These are phyloP conservation scores for Thraustochytrium striatum DNA, from an alignment of 352 stramenopile genomes.

Conservation along the genomic window DNA sequence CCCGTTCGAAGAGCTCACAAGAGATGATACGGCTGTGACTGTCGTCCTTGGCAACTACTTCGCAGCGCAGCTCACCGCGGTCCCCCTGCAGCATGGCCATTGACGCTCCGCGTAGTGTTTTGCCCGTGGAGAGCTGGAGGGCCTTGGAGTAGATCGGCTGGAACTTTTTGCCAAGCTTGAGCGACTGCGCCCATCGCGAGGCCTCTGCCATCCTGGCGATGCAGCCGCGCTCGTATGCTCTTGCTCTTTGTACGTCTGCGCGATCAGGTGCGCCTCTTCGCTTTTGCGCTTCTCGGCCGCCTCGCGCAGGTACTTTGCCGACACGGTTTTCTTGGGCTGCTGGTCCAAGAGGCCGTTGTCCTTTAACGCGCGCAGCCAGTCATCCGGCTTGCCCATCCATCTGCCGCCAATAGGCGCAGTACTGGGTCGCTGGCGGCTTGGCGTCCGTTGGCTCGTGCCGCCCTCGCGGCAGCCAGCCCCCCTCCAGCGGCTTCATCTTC, in stretches of 20 bases:
- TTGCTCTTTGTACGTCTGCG: neutral
- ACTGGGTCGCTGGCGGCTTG: neutral
- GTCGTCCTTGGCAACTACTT: slow-evolving; percentile 40
- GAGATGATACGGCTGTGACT: slow-evolving; percentile 37
- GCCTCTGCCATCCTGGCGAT: slow-evolving; percentile 14
- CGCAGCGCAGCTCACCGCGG: slow-evolving; percentile 29
- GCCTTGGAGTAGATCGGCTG: slow-evolving; percentile 15
- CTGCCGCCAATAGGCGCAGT: neutral
- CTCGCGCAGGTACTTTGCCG: slow-evolving; percentile 2
- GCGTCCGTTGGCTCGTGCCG: too few species aligned
- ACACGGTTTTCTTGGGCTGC: neutral
- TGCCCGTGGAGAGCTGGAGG: neutral
- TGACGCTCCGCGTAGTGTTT: neutral
- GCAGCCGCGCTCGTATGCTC: slow-evolving; percentile 31
- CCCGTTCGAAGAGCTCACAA: slow-evolving; percentile 18
- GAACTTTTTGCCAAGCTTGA: slow-evolving; percentile 15
- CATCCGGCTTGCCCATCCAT: neutral
- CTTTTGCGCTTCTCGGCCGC: neutral
- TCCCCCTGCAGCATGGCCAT: neutral
- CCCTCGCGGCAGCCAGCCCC: slow-evolving; percentile 1
- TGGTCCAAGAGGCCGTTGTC: slow-evolving; percentile 5
- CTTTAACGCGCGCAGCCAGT: neutral
- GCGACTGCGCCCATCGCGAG: slow-evolving; percentile 21
- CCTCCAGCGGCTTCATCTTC: neutral
- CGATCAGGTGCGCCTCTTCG: neutral